These are phyloP conservation scores for Populus deltoides DNA, from an alignment of 345 rosid species.

Conservation along the genomic window DNA sequence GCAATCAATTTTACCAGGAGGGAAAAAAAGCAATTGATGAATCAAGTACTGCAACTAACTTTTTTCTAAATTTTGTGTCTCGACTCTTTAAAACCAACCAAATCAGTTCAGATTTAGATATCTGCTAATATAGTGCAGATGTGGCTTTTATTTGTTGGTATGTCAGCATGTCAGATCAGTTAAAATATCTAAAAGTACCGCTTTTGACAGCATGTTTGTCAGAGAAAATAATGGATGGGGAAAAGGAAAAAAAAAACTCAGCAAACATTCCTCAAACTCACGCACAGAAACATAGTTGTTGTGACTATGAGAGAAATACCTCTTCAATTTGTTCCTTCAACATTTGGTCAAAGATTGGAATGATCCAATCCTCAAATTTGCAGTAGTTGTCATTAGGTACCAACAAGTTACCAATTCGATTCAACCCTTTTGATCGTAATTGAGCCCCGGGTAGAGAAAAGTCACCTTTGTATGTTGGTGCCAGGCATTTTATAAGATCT, in stretches of 20 bases:
- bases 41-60: neutral
- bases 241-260: neutral
- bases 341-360: constrained; percentile 88
- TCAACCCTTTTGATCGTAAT: constrained; percentile 77
- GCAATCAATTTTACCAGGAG: neutral
- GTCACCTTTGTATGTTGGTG: constrained; percentile 85
- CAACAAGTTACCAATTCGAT: constrained; percentile 86
- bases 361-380: constrained; percentile 96
- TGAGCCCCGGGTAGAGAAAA: constrained; percentile 76
- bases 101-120: neutral
- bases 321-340: constrained; percentile 84
- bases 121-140: neutral
- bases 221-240: neutral
- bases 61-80: neutral
- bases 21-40: neutral
- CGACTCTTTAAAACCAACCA: neutral
- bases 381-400: constrained; percentile 95
- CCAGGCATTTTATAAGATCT: constrained; percentile 94
- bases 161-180: neutral
- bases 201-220: neutral
- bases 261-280: neutral
- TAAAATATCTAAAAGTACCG: neutral
- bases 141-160: neutral
- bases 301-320: constrained; percentile 32
- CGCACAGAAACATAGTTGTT: neutral